phyloP scores from a whole-genome alignment of 768 basidiomycete genomes.

The Trametes cubensis region DNA sequence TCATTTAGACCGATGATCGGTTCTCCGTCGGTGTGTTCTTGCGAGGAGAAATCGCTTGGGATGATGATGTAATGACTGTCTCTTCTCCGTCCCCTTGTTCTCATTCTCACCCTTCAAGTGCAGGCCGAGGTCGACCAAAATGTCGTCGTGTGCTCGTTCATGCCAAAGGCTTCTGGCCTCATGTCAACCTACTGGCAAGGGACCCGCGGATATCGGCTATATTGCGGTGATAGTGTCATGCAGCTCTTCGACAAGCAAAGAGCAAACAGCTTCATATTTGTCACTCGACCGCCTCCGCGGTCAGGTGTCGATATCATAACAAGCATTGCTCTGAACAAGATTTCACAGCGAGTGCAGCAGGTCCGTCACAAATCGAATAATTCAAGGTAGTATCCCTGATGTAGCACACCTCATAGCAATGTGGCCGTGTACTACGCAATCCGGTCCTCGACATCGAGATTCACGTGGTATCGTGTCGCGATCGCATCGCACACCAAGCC shows the following conservation, averaged over 20 bases:
- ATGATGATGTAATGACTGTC: constrained; percentile 27
- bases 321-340: constrained; percentile 66
- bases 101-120: constrained; percentile 22
- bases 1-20: constrained; percentile 56
- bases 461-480: constrained; percentile 70
- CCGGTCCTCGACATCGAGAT: constrained; percentile 59
- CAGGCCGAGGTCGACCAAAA: constrained; percentile 58
- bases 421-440: constrained; percentile 56
- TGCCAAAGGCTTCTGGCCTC: constrained; percentile 52
- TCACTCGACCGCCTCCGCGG: constrained; percentile 50
- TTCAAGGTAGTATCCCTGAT: neutral
- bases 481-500: constrained; percentile 63
- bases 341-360: constrained; percentile 54
- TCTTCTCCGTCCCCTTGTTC: neutral
- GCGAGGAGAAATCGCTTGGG: constrained; percentile 55
- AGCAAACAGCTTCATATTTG: constrained; percentile 60
- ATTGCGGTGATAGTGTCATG: constrained; percentile 56
- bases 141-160: constrained; percentile 64
- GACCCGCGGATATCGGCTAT: constrained; percentile 54
- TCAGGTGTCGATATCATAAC: constrained; percentile 51
- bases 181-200: constrained; percentile 55
- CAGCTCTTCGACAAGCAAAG: constrained; percentile 60
- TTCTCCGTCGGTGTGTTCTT: constrained; percentile 69
- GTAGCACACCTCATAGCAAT: constrained; percentile 47
- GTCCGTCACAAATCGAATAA: constrained; percentile 36